Evolutionary conservation across 139 green algal genomes (phyloP).

Genomic region (Auxenochlorella protothecoides): DNA sequence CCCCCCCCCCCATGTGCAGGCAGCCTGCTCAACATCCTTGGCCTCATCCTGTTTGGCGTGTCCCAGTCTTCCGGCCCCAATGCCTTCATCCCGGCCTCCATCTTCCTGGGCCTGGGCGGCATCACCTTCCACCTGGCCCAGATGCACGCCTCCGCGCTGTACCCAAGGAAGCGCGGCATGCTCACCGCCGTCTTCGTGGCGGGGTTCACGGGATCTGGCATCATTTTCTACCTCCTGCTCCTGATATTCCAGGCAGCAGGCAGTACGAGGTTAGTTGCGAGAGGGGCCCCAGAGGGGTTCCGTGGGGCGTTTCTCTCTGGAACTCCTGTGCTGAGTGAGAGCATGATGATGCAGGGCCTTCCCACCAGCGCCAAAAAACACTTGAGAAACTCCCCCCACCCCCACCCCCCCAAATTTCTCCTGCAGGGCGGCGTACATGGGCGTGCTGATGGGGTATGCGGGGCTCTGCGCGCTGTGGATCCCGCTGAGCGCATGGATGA

Average conservation of each 20-base stretch:
- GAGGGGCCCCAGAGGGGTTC: background rate
- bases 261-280: constrained; percentile 3
- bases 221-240: constrained; percentile 46
- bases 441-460: constrained; percentile 31
- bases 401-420: too few species aligned
- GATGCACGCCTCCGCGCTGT: constrained; percentile 46
- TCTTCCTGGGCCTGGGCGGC: constrained; percentile 44
- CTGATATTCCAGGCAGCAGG: constrained; percentile 30
- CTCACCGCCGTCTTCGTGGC: constrained; percentile 40
- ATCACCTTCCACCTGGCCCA: constrained; percentile 52
- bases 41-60: constrained; percentile 37
- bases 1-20: constrained; percentile 12
- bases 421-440: constrained; percentile 28
- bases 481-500: constrained; percentile 42
- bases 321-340: too few species aligned
- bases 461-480: constrained; percentile 33
- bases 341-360: too few species aligned
- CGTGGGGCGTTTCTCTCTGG: too few species aligned
- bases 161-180: constrained; percentile 31
- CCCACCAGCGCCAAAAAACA: too few species aligned
- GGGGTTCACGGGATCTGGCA: constrained; percentile 47
- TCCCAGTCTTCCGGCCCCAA: constrained; percentile 13
- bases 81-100: constrained; percentile 28
- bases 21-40: constrained; percentile 39
- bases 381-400: too few species aligned